Evolutionary conservation across 2,329 filamentous ascomycete species (phyloP).

Genomic region (Mycosphaerelloides madeirae): DNA sequence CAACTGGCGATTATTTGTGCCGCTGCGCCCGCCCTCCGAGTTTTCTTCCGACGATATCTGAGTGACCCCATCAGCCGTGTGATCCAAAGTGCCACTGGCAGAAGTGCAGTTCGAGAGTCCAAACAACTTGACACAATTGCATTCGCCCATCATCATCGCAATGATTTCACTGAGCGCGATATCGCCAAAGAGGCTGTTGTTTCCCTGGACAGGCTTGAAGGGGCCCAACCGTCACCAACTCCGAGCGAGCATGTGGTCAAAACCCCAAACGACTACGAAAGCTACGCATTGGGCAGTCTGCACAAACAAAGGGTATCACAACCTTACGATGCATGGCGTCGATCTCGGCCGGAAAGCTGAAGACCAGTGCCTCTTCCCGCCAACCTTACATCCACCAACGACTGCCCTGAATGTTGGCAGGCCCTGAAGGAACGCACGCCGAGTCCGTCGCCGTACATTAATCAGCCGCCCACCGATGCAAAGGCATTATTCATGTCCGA

Average conservation of each 20-base stretch:
- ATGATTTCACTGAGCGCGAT: too few relatives aligned
- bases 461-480: too few relatives aligned
- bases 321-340: slow-evolving; percentile 6
- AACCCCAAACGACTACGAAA: slow-evolving; percentile 7
- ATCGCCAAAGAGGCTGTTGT: not conserved
- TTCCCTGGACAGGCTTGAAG: too few relatives aligned
- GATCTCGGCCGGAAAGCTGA: not conserved
- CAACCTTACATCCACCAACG: too few relatives aligned
- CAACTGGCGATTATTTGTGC: slow-evolving; percentile 42
- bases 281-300: slow-evolving; percentile 7
- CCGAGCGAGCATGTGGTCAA: not conserved
- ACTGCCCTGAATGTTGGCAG: too few relatives aligned
- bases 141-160: not conserved
- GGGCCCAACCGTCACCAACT: not conserved
- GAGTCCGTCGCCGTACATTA: too few relatives aligned
- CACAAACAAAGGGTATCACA: slow-evolving; percentile 3
- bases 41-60: slow-evolving; percentile 11
- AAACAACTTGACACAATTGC: not conserved
- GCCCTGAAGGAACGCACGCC: too few relatives aligned
- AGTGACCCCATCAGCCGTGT: slow-evolving; percentile 2
- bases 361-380: not conserved
- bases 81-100: not conserved
- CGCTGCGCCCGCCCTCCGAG: slow-evolving; percentile 39
- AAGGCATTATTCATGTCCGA: too few relatives aligned
- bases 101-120: not conserved